Evolutionary conservation across 2,329 filamentous ascomycete species (phyloP), one percentile per base, ranked within the genome.

Genomic region (Davidsoniella eucalypti): DNA sequence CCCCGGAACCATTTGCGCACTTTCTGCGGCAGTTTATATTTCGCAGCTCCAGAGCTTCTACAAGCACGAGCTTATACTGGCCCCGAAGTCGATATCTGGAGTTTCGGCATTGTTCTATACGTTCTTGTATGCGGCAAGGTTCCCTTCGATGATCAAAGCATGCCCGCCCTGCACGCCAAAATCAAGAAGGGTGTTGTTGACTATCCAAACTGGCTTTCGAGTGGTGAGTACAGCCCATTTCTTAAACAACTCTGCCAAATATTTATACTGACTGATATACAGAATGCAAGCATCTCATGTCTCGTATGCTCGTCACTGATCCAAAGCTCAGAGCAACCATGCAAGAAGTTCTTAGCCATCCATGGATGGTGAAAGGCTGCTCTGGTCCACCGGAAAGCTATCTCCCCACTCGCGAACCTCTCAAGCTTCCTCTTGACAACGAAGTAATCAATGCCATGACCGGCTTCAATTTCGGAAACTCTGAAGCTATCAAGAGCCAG

Each of bases 121-220:
- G 92, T 98, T 52, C 67, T 98, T 54, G 92, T 96, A 3, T 96
- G 92, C 61, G 92, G 92, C 48, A 96, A 96, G 65, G 92, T 98
- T 3, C 92, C 92, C 0, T 98, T 98, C 60, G 92, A 98, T 62
- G 92, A 98, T 61, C 92, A 98, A 67, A 95, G 88, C 68, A 98
- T 98, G 87, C 92, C 90, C 36, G 88, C 94, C 55, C 71, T 98
- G 45, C 92, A 98, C 66, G 88, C 90, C 52, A 98, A 98, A 69
- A 98, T 98, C 66, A 98, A 98, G 70, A 94, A 94, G 63, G 92
- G 92, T 36, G 68, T 85, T 47, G 92, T 96, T 16, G 92, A 98
- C 63, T 98, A 96, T 64, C 92, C 92, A 2, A 85, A 81, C 54
- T 96, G 92, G 80, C 71, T 98, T 38, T 90, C 87, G 52, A 78